phyloP scores from a whole-genome alignment of 139 green algal genomes.

The Edaphochlamys debaryana region DNA sequence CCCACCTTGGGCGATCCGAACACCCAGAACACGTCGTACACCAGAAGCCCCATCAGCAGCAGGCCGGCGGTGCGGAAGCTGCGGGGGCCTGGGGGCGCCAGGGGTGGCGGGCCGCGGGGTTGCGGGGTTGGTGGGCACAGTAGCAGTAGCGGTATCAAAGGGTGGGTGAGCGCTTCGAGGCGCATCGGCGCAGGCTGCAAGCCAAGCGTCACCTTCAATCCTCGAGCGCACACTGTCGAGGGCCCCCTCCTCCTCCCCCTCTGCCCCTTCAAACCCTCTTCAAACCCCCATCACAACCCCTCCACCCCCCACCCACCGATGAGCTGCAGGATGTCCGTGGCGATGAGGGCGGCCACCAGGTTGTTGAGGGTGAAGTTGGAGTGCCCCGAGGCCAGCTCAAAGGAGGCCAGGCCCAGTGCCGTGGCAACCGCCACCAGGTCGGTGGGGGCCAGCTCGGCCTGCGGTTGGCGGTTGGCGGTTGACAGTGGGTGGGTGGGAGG shows the following conservation, averaged over 20 bases:
- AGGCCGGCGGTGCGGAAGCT: slow-evolving; percentile 80
- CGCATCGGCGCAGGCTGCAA: too few relatives aligned
- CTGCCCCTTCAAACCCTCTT: too few relatives aligned
- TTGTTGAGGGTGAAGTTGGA: slow-evolving; percentile 89
- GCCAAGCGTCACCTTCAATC: too few relatives aligned
- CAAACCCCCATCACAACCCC: too few relatives aligned
- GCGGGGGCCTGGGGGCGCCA: slow-evolving; percentile 60
- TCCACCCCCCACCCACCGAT: too few relatives aligned
- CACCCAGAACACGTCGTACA: slow-evolving; percentile 89
- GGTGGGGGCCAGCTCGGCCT: slow-evolving; percentile 45
- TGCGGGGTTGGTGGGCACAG: too few relatives aligned
- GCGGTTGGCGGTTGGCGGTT: background rate
- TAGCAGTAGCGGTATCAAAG: too few relatives aligned
- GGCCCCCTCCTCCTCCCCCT: too few relatives aligned
- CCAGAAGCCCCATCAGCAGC: slow-evolving; percentile 86
- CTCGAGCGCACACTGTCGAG: too few relatives aligned
- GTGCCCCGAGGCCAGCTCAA: slow-evolving; percentile 67
- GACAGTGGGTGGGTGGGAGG: background rate
- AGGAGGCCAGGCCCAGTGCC: slow-evolving; percentile 59
- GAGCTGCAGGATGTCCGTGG: slow-evolving; percentile 63
- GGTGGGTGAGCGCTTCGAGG: too few relatives aligned
- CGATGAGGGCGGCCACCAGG: slow-evolving; percentile 65
- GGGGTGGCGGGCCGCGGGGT: too few relatives aligned
- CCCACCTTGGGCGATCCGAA: slow-evolving; percentile 53
- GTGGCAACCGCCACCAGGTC: slow-evolving; percentile 53